Evolutionary conservation across 805 yeast species (phyloP), one percentile per base, ranked within the genome.

Genomic region (Candida ipomoeae): DNA sequence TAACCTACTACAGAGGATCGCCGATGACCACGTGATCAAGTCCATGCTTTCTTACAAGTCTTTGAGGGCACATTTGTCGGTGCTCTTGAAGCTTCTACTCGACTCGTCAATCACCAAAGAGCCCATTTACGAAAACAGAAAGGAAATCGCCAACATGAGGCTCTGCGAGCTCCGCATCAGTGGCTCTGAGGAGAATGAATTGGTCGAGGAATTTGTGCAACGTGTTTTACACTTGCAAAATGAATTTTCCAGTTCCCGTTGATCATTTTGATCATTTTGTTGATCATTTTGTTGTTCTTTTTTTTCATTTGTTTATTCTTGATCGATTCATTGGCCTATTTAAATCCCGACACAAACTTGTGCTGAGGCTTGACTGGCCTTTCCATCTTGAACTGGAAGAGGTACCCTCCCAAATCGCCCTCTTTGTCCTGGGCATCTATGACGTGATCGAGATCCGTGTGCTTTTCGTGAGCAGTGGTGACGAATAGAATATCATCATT

Each of bases 181-280:
- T 5, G 96, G 96, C 0, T 48, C 71, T 0, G 89, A 87, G 56
- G 80, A 79, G 45, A 88, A 88, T 60, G 81, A 72, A 53, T 65
- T 83, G 21, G 81, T 88, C 3, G 91, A 87, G 62, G 92, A 86
- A 56, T 86, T 87, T 64, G 79, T 83, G 14, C 62, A 62, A 41
- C 56, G 77, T 35, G 67, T 80, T 5, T 53, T 77, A 31, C 59
- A 58, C 21, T 56, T 67, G 36, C 49, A 38, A 13, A 40, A 36
- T 1, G 42, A 44, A 20, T 29, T 6, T 5, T 13, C 26, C 13
- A 18, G 11, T 26, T 26, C 29, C 29, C 11, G 29, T 26, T 26
- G 29, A 26, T 26, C 29, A 23, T 23, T 23, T 6, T 23, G 23
- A 5, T 21, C 6, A 21, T 21, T 21, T 6, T 21, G 26, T 23